Conservation (phyloP, 208 protist genomes). For the Crithidia brevicula region DNA sequence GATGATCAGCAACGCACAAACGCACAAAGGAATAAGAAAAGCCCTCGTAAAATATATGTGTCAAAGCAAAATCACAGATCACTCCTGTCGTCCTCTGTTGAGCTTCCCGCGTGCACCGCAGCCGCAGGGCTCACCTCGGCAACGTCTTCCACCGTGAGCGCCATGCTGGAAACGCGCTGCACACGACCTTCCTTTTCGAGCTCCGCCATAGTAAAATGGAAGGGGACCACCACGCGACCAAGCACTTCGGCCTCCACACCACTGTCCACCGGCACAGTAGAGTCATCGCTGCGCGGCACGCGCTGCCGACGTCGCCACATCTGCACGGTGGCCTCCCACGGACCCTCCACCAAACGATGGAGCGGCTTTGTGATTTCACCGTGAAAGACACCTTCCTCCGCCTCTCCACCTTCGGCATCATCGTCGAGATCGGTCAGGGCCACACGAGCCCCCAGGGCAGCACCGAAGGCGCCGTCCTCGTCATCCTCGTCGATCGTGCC, state of each 20-base stretch:
- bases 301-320: constrained; percentile 54
- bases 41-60: no score
- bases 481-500: constrained; percentile 4
- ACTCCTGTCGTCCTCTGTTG: neutral
- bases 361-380: constrained; percentile 67
- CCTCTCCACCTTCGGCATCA: neutral
- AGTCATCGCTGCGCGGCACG: neutral
- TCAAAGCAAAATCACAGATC: neutral
- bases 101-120: neutral
- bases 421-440: constrained; percentile 31
- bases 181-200: constrained; percentile 7
- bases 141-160: constrained; percentile 7
- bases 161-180: constrained; percentile 10
- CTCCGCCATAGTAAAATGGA: constrained; percentile 38
- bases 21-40: constrained; percentile 5
- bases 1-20: no score
- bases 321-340: constrained; percentile 61
- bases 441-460: constrained; percentile 6
- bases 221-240: constrained; percentile 68
- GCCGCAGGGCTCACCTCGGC: neutral
- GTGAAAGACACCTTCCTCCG: constrained; percentile 22
- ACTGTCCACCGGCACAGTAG: neutral
- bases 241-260: constrained; percentile 47
- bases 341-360: constrained; percentile 45
- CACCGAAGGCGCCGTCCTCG: constrained; percentile 6